Percentiles rank a stretch among this genome's conserved stretches.
Evolutionary conservation across 1,284 basidiomycete genomes (phyloP).

Genomic region (Ganoderma lingzhi): DNA sequence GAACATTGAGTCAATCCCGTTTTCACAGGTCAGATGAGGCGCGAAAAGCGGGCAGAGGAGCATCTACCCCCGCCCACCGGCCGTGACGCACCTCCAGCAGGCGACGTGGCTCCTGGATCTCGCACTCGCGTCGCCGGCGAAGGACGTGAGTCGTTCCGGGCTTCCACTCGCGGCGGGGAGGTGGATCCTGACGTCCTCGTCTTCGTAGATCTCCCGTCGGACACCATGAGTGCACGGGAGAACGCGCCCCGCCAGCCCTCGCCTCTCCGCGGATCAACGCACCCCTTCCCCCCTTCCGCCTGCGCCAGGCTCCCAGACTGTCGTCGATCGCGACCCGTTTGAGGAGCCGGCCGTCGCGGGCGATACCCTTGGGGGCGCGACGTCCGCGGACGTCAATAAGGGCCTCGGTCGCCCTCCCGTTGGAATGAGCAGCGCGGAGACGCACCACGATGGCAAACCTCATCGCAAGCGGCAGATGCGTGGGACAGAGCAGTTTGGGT

Average conservation of each 20-base stretch:
- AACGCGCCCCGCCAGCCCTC: slow-evolving; percentile 24
- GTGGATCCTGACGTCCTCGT: not conserved
- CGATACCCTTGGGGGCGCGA: slow-evolving; percentile 42
- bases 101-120: slow-evolving; percentile 26
- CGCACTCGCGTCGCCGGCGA: slow-evolving; percentile 18
- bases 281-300: slow-evolving; percentile 29
- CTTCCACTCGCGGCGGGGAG: not conserved
- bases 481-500: slow-evolving; percentile 37
- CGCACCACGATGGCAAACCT: slow-evolving; percentile 42
- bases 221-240: slow-evolving; percentile 26
- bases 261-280: slow-evolving; percentile 20
- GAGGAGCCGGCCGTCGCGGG: slow-evolving; percentile 33
- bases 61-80: slow-evolving; percentile 41
- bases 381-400: slow-evolving; percentile 44
- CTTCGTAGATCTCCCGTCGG: slow-evolving; percentile 28
- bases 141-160: slow-evolving; percentile 26
- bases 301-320: slow-evolving; percentile 40
- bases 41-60: slow-evolving; percentile 32
- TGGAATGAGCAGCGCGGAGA: slow-evolving; percentile 44
- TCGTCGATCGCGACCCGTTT: slow-evolving; percentile 40
- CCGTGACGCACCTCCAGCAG: slow-evolving; percentile 35
- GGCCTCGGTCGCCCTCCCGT: slow-evolving; percentile 43
- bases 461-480: slow-evolving; percentile 41
- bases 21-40: slow-evolving; percentile 28
- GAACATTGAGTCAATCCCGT: not conserved